Base-by-base conservation (phyloP, 257 asterid species). In the Lithospermum erythrorhizon region DNA sequence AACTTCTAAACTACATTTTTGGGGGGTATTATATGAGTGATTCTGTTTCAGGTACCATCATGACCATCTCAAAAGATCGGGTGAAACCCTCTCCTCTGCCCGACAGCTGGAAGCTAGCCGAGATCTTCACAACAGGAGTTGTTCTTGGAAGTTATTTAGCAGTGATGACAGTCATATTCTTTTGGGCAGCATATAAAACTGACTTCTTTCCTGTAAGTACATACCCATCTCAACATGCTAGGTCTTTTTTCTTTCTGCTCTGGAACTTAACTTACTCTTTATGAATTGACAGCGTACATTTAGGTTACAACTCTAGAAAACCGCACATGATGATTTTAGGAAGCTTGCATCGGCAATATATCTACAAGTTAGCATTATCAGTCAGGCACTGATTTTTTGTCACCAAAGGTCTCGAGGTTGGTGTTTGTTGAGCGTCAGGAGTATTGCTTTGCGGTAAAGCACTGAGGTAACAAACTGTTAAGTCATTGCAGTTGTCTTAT, bases 1-100 rank as follows among this genome's bases (percentile, higher is more conserved):
- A 27, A 27, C 32, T 27, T 27, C 32, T 27, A 3, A 27, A 27
- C 0, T 27, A 27, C 32, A 27, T 27, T 27, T 27, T 27, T 27
- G 32, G 32, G 32, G 32, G 32, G 2, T 27, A 27, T 27, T 27
- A 27, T 27, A 27, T 27, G 32, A 27, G 32, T 27, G 41, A 55
- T 61, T 14, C 58, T 21, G 61, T 76, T 60, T 72, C 73, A 90
- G 96, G 98, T 74, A 91, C 98, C 62, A 91, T 91, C 71, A 91
- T 91, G 98, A 88, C 98, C 27, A 91, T 91, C 72, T 91, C 98
- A 15, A 91, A 91, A 74, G 98, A 91, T 65, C 74, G 96, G 73
- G 98, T 91, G 66, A 91, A 82, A 53, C 98, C 98, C 16, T 88
- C 98, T 70, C 98, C 98, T 55, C 81, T 86, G 41, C 98, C 98